Conservation (phyloP, 306 rosid genomes). For the Acacia confusa region DNA sequence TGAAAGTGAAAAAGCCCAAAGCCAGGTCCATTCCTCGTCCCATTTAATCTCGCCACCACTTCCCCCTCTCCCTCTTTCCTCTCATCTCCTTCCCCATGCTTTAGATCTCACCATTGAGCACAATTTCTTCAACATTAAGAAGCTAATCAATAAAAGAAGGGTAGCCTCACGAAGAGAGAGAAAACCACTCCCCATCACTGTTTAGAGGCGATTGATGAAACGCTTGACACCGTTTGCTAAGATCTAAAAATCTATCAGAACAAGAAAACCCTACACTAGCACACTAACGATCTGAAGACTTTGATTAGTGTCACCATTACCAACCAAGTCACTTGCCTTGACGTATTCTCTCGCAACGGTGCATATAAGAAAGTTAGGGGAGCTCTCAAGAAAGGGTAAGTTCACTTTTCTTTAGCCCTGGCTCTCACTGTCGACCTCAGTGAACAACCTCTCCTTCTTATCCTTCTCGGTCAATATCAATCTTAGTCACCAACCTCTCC, state of each 20-base stretch:
- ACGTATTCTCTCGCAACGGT: slow-evolving; percentile 64
- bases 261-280: slow-evolving; percentile 40
- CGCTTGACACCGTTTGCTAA: slow-evolving; percentile 41
- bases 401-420: too few species aligned
- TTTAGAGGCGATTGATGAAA: slow-evolving; percentile 56
- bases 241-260: slow-evolving; percentile 48
- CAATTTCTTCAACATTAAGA: slow-evolving; percentile 45
- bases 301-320: slow-evolving; percentile 69
- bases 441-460: too few species aligned
- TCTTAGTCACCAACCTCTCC: too few species aligned
- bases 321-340: slow-evolving; percentile 70
- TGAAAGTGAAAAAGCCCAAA: too few species aligned
- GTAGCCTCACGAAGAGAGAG: slow-evolving; percentile 39
- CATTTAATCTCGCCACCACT: too few species aligned
- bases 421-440: too few species aligned
- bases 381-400: slow-evolving; percentile 34
- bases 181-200: slow-evolving; percentile 64
- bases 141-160: slow-evolving; percentile 24
- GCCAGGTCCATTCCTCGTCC: too few species aligned
- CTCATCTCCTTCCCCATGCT: too few species aligned
- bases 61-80: too few species aligned
- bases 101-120: slow-evolving; percentile 25
- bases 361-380: slow-evolving; percentile 43
- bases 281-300: slow-evolving; percentile 65
- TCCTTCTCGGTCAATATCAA: too few species aligned